A percentile compares a stretch with the other conserved stretches of the same genome.
These are phyloP conservation scores for Kickxella alabastrina DNA, from an alignment of 192 early-diverging fungal species.

Conservation along the genomic window DNA sequence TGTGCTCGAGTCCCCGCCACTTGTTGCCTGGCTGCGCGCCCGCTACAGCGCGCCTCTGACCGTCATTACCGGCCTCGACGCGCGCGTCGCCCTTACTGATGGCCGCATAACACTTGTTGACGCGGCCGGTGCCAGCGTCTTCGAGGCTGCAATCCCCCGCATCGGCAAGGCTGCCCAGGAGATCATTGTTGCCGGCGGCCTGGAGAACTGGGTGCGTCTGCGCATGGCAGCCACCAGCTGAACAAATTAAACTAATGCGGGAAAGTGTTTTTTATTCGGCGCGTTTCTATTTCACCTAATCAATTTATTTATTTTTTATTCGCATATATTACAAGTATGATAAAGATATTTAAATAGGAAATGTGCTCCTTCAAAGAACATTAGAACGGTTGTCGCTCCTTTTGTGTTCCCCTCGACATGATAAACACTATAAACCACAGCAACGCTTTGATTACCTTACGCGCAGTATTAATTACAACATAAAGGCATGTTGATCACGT, in stretches of 20 bases:
- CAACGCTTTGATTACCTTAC: too few species aligned
- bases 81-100: conserved; percentile 64
- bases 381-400: too few species aligned
- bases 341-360: too few species aligned
- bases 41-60: conserved; percentile 54
- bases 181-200: conserved; percentile 86
- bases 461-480: too few species aligned
- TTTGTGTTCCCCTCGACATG: too few species aligned
- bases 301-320: too few species aligned
- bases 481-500: too few species aligned
- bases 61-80: conserved; percentile 71
- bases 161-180: conserved; percentile 98
- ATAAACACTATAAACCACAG: too few species aligned
- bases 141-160: conserved; percentile 46
- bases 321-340: too few species aligned
- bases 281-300: too few species aligned
- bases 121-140: conserved; percentile 10
- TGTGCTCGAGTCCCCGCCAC: conserved; percentile 79
- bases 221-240: conserved; percentile 45
- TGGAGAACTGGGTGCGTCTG: conserved; percentile 92
- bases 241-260: not conserved
- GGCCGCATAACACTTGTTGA: conserved; percentile 55
- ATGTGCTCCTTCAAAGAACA: too few species aligned
- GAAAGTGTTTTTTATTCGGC: not conserved
- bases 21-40: conserved; percentile 71